These are phyloP conservation scores for Albugo candida DNA, from an alignment of 352 stramenopile species.

Conservation along the genomic window DNA sequence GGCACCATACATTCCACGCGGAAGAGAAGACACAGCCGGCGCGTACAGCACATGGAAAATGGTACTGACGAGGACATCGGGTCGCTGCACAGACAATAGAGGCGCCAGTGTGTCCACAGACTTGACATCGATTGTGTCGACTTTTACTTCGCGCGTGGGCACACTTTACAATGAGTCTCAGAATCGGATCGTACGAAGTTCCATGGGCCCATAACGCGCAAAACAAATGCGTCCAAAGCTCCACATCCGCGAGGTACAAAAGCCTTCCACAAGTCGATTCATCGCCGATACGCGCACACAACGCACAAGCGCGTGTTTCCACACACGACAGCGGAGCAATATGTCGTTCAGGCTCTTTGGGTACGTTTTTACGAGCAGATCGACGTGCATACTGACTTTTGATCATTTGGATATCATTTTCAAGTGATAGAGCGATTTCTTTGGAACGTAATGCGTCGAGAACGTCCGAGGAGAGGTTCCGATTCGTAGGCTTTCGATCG, in stretches of 20 bases:
- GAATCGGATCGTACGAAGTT: constrained; percentile 69
- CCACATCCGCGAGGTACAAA: constrained; percentile 43
- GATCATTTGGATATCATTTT: constrained; percentile 56
- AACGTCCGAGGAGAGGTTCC: no score
- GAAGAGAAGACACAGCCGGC: constrained; percentile 44
- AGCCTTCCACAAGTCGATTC: constrained; percentile 47
- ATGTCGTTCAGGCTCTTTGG: not conserved
- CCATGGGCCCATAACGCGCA: constrained; percentile 87
- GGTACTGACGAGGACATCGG: constrained; percentile 81
- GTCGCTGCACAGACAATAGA: constrained; percentile 81
- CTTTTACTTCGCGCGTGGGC: constrained; percentile 79
- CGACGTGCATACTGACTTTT: constrained; percentile 57
- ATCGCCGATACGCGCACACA: constrained; percentile 75
- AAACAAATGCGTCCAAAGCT: constrained; percentile 84
- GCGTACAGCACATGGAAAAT: constrained; percentile 85
- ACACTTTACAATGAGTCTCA: constrained; percentile 36
- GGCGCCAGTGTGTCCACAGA: constrained; percentile 76
- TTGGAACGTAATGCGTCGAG: constrained; percentile 9
- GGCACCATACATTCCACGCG: constrained; percentile 49
- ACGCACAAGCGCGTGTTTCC: constrained; percentile 50
- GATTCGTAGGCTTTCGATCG: constrained; percentile 16
- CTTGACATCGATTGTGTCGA: constrained; percentile 79
- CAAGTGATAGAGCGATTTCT: constrained; percentile 20
- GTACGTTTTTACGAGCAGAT: not conserved
- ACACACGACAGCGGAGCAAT: constrained; percentile 8